A percentile compares a stretch with the other conserved stretches of the same genome.
phyloP scores from a whole-genome alignment of 1,284 basidiomycete genomes.

The Pseudozyma hubeiensis region DNA sequence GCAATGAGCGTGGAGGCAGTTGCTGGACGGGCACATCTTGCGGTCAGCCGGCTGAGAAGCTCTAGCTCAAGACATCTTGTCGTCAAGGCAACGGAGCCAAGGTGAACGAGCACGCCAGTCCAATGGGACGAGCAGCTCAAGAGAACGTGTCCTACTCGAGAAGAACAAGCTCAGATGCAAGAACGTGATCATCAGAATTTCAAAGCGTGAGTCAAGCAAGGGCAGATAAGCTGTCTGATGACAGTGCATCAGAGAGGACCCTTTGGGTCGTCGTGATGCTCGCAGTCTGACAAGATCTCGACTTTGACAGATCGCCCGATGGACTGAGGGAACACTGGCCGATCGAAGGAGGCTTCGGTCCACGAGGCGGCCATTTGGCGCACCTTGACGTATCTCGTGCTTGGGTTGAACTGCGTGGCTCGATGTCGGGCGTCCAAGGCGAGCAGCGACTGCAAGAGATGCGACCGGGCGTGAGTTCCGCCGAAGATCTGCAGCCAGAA shows the following conservation, averaged over 20 bases:
- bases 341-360: background rate
- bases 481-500: conserved; percentile 6
- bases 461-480: background rate
- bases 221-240: background rate
- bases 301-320: background rate
- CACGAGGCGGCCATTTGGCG: background rate
- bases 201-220: too few relatives aligned
- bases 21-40: background rate
- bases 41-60: conserved; percentile 2
- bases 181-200: background rate
- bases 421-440: background rate
- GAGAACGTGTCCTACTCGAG: background rate
- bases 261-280: background rate
- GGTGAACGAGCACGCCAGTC: background rate
- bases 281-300: too few relatives aligned
- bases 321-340: too few relatives aligned
- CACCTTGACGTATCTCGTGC: conserved; percentile 21
- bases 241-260: background rate
- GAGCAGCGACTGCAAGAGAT: too few relatives aligned
- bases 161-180: background rate
- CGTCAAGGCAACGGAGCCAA: background rate
- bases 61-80: too few relatives aligned
- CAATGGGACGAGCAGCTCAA: background rate
- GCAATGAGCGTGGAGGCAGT: too few relatives aligned
- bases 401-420: conserved; percentile 2